Conservation (phyloP, 495 filamentous ascomycete species). For the Penicillium diatomitis region DNA sequence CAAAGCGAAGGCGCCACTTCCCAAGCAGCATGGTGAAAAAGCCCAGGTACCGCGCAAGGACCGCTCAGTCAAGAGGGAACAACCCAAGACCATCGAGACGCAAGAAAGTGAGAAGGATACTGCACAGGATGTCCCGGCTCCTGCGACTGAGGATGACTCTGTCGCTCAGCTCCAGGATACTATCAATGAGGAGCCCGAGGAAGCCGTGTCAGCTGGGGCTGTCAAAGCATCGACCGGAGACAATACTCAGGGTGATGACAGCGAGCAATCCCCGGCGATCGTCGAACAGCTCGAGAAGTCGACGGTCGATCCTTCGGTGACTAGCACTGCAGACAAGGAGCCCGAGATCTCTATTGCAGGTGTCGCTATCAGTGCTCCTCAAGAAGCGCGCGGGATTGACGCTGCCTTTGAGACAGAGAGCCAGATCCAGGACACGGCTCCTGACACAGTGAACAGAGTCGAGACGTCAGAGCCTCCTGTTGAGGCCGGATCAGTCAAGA, state of each 20-base stretch:
- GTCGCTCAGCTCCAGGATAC: neutral
- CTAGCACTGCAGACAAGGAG: neutral
- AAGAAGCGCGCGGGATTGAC: neutral
- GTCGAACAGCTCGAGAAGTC: constrained; percentile 2
- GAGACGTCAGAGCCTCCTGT: neutral
- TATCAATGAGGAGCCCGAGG: constrained; percentile 4
- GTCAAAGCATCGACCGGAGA: neutral
- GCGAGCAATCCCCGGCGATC: neutral
- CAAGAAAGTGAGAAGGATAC: constrained; percentile 18
- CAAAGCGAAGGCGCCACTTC: constrained; percentile 16
- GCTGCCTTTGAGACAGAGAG: neutral
- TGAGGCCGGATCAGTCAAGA: neutral
- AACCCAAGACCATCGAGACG: constrained; percentile 1
- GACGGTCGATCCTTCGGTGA: neutral
- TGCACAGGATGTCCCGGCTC: constrained; percentile 1
- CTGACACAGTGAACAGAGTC: neutral
- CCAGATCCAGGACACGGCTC: neutral
- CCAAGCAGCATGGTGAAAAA: constrained; percentile 16
- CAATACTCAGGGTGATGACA: neutral
- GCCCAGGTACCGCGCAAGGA: constrained; percentile 11
- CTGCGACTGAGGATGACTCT: constrained; percentile 7
- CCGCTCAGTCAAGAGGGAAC: constrained; percentile 1
- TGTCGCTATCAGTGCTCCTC: neutral
- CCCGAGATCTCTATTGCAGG: neutral
- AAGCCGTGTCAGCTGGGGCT: neutral